A percentile compares a stretch with the other conserved stretches of the same genome.
Evolutionary conservation across 2,329 filamentous ascomycete genomes (phyloP).

Genomic region (Sarocladium brachiariae): DNA sequence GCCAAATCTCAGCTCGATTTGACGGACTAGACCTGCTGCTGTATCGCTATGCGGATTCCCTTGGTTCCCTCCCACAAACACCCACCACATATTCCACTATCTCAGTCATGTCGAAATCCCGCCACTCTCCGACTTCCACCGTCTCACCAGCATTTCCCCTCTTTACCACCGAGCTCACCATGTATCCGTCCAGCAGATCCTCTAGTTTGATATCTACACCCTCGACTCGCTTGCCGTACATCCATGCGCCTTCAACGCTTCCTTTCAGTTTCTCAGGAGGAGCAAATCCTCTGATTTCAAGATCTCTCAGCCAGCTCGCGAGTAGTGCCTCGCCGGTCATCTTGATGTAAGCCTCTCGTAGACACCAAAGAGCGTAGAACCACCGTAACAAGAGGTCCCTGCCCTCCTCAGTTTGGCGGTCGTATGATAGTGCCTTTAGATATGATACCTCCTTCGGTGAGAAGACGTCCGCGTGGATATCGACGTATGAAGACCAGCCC

Average conservation of each 20-base stretch:
- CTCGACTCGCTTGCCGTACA: slow-evolving; percentile 22
- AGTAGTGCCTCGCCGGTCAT: slow-evolving; percentile 73
- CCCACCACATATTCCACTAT: background rate
- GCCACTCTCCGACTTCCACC: background rate
- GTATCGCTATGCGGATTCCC: background rate
- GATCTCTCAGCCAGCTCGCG: slow-evolving; percentile 62
- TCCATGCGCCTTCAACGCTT: slow-evolving; percentile 22
- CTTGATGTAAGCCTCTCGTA: slow-evolving; percentile 78
- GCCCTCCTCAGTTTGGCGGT: slow-evolving; percentile 9
- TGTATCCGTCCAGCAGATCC: slow-evolving; percentile 32
- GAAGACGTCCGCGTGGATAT: slow-evolving; percentile 67
- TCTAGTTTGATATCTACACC: slow-evolving; percentile 28
- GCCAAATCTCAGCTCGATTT: too few relatives aligned
- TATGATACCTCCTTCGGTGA: slow-evolving; percentile 52
- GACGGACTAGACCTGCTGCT: background rate
- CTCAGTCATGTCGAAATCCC: background rate
- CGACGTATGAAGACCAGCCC: slow-evolving; percentile 62
- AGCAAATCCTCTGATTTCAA: slow-evolving; percentile 61
- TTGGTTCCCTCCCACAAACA: too few relatives aligned
- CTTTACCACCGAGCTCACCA: slow-evolving; percentile 3
- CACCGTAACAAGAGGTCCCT: slow-evolving; percentile 54
- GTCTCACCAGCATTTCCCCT: background rate
- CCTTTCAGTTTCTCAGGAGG: slow-evolving; percentile 37
- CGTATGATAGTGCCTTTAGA: slow-evolving; percentile 44
- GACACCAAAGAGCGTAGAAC: slow-evolving; percentile 74